These are phyloP conservation scores for Cercospora zeae-maydis DNA, from an alignment of 2,329 filamentous ascomycete genomes.

Conservation along the genomic window DNA sequence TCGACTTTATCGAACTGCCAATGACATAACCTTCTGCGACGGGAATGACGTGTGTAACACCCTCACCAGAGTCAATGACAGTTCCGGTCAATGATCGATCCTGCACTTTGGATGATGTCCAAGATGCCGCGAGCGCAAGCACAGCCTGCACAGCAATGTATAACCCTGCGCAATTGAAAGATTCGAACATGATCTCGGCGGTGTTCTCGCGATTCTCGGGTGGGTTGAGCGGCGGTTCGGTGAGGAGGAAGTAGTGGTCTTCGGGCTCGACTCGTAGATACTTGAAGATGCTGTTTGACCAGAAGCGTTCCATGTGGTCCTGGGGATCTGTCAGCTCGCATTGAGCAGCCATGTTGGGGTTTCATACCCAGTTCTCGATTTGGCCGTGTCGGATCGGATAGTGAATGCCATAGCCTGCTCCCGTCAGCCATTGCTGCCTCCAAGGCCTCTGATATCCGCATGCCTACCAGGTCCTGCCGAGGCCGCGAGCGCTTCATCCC, in stretches of 20 bases:
- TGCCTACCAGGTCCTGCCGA: conserved; percentile 71
- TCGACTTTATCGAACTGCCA: conserved; percentile 97
- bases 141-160: conserved; percentile 99
- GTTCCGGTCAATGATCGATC: conserved; percentile 95
- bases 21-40: conserved; percentile 99
- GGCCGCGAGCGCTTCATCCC: conserved; percentile 87
- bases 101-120: conserved; percentile 97
- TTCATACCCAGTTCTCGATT: conserved; percentile 90
- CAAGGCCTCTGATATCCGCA: not conserved
- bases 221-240: conserved; percentile 96
- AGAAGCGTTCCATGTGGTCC: conserved; percentile 99
- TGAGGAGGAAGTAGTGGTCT: conserved; percentile 97
- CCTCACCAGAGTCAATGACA: conserved; percentile 96
- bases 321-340: conserved; percentile 39
- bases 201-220: conserved; percentile 99
- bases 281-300: conserved; percentile 99
- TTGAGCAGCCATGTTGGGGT: not conserved
- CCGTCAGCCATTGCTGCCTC: conserved; percentile 18
- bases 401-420: conserved; percentile 82
- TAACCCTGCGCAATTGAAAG: conserved; percentile 97
- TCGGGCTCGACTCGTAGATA: conserved; percentile 97
- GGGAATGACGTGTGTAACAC: conserved; percentile 98
- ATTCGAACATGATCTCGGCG: conserved; percentile 99
- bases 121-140: conserved; percentile 90
- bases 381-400: conserved; percentile 98